phyloP scores from a whole-genome alignment of 164 flowering plant genomes.

The Piper longum region DNA sequence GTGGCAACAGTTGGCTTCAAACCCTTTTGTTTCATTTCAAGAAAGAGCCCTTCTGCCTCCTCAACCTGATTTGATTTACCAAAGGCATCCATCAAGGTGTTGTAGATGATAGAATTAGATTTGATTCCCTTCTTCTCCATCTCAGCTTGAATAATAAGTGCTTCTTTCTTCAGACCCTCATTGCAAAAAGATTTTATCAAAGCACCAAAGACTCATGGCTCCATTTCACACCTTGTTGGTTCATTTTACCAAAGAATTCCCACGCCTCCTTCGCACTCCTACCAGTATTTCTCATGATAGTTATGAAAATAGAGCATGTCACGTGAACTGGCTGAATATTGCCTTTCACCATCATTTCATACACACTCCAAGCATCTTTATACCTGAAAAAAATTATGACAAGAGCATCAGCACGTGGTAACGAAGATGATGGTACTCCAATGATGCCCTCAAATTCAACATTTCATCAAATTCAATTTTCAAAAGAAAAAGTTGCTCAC shows the following conservation, averaged over 20 bases:
- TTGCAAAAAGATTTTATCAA: slow-evolving; percentile 82
- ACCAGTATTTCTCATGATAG: slow-evolving; percentile 72
- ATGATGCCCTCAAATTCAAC: too few relatives aligned
- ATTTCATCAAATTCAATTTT: too few relatives aligned
- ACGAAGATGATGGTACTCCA: too few relatives aligned
- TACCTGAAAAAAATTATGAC: slow-evolving; percentile 29
- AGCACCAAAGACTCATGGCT: slow-evolving; percentile 59
- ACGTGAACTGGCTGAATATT: slow-evolving; percentile 70
- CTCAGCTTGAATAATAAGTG: slow-evolving; percentile 70
- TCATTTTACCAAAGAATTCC: slow-evolving; percentile 80
- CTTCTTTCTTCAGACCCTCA: slow-evolving; percentile 79
- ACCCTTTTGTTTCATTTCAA: slow-evolving; percentile 69
- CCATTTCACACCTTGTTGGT: slow-evolving; percentile 61
- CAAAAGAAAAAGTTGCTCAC: too few relatives aligned
- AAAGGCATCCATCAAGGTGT: slow-evolving; percentile 77
- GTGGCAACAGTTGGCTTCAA: slow-evolving; percentile 50
- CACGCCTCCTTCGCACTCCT: slow-evolving; percentile 69
- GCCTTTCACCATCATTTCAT: slow-evolving; percentile 46
- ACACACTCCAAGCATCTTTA: slow-evolving; percentile 66
- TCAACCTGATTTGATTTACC: slow-evolving; percentile 60
- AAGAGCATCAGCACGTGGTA: too few relatives aligned
- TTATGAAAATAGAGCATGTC: slow-evolving; percentile 64
- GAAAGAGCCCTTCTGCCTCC: slow-evolving; percentile 90
- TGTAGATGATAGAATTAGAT: slow-evolving; percentile 59
- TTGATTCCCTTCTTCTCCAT: slow-evolving; percentile 77